phyloP scores from a whole-genome alignment of 1,284 basidiomycete genomes.

The Cutaneotrichosporon arboriforme region DNA sequence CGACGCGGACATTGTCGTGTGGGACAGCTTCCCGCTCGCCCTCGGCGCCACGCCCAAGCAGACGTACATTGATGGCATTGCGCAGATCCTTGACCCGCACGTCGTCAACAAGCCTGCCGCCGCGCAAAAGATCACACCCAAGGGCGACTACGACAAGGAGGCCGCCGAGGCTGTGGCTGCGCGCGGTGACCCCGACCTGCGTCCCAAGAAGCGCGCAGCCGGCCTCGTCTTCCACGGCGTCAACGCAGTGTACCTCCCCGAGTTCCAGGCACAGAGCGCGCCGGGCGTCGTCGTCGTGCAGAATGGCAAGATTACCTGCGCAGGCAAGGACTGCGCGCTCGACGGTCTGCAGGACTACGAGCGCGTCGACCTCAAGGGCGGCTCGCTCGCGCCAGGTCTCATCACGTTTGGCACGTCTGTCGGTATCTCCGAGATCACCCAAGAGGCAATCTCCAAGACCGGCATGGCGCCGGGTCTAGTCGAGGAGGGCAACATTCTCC shows the following conservation, averaged over 20 bases:
- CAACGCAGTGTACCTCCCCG: constrained; percentile 24
- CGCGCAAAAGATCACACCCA: constrained; percentile 36
- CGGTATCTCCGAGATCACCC: constrained; percentile 49
- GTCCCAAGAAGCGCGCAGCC: constrained; percentile 28
- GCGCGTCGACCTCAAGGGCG: constrained; percentile 47
- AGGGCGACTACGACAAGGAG: constrained; percentile 40
- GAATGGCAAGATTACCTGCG: constrained; percentile 47
- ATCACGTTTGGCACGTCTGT: constrained; percentile 47
- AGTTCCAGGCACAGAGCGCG: constrained; percentile 4
- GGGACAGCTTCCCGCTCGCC: constrained; percentile 78
- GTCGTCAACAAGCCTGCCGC: constrained; percentile 36
- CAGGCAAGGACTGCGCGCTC: constrained; percentile 26
- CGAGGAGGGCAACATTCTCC: constrained; percentile 52
- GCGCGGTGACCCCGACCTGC: constrained; percentile 44
- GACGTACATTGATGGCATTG: constrained; percentile 58
- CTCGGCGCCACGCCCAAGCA: constrained; percentile 57
- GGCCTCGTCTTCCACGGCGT: constrained; percentile 47
- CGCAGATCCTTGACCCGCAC: constrained; percentile 46
- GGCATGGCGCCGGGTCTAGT: constrained; percentile 44
- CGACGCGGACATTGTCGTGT: constrained; percentile 66
- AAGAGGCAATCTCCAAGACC: constrained; percentile 63
- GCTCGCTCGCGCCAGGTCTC: constrained; percentile 47
- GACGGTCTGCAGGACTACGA: constrained; percentile 16
- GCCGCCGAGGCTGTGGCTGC: constrained; percentile 33
- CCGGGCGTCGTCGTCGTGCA: constrained; percentile 30